Evolutionary conservation across 2,329 filamentous ascomycete species (phyloP).

Genomic region (Pseudohalonectria lignicola): DNA sequence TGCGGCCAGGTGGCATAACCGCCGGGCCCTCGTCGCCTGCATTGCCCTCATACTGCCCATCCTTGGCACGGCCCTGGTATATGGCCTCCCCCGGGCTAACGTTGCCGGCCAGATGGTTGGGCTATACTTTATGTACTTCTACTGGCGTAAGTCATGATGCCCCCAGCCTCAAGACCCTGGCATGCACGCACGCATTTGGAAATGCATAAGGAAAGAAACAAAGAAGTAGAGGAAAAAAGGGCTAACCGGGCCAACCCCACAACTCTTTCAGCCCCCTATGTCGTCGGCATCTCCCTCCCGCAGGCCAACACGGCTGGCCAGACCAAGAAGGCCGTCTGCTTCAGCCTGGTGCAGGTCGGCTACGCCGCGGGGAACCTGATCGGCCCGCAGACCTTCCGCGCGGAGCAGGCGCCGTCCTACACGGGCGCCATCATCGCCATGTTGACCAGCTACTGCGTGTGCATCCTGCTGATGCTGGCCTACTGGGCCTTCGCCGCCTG

Average conservation of each 20-base stretch:
- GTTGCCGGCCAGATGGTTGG: conserved; percentile 25
- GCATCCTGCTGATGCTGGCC: conserved; percentile 28
- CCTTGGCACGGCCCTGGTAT: not conserved
- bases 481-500: conserved; percentile 35
- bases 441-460: conserved; percentile 35
- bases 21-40: not conserved
- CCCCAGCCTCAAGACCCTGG: too few relatives aligned
- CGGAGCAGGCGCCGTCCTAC: conserved; percentile 37
- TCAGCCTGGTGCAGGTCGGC: conserved; percentile 2
- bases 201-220: too few relatives aligned
- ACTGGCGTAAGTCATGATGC: conserved; percentile 22
- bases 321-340: conserved; percentile 5
- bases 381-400: conserved; percentile 44
- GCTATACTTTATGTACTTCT: conserved; percentile 27
- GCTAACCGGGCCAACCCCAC: too few relatives aligned
- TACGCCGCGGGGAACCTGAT: conserved; percentile 41
- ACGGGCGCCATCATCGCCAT: conserved; percentile 43
- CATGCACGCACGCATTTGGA: too few relatives aligned
- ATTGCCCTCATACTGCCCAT: not conserved
- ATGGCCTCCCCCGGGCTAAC: conserved; percentile 5
- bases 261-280: conserved; percentile 5
- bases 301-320: conserved; percentile 8
- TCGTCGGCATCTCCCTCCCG: conserved; percentile 6
- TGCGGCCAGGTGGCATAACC: too few relatives aligned
- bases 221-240: too few relatives aligned